Evolutionary conservation across 768 basidiomycete species (phyloP), one percentile per base, ranked within the genome.

Genomic region (Sutorius australiensis): DNA sequence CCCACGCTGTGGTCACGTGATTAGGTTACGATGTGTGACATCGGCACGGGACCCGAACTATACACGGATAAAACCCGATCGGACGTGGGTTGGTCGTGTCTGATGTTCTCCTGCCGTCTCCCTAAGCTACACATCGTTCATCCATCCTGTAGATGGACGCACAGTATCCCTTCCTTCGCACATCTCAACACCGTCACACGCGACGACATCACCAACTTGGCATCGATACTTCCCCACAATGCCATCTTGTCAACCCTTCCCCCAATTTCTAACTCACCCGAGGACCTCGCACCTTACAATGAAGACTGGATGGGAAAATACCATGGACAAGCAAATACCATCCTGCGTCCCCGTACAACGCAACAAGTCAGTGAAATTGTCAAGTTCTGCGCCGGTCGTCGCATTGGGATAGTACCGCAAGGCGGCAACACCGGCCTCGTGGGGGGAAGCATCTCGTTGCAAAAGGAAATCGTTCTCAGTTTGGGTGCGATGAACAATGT

Each of bases 401-500:
- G 81, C 50, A 88, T 99, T 38, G 86, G 86, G n/a, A 81, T 98
- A 49, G 94, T 97, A 2, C 97, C 97, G 2, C 97, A 99, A 70
- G 95, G 97, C 43, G 97, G 97, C 42, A 99, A 99, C 73, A 99
- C 97, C 0, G 97, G 97, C 14, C 81, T 99, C 12, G 97, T 99
- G 34, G 97, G 95, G 51, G 97, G 97, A 34, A 85, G 94, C 56
- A 89, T 95, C 11, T 95, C 97, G 0, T 67, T 93, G 36, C 75
- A 83, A 59, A 87, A 95, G 67, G 97, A 99, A 71, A 71, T 98
- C 56, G 79, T 99, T 47, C 73, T 99, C 47, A 93, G 82, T 55
- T 78, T 95, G 37, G 75, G 84, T 19, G 92, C 89, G 64, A 83
- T 99, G 83, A 84, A 82, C 63, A 78, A 80, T 55, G 80, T 93